Conservation (phyloP, 2,329 filamentous ascomycete genomes). For the Thermothelomyces thermophilus region DNA sequence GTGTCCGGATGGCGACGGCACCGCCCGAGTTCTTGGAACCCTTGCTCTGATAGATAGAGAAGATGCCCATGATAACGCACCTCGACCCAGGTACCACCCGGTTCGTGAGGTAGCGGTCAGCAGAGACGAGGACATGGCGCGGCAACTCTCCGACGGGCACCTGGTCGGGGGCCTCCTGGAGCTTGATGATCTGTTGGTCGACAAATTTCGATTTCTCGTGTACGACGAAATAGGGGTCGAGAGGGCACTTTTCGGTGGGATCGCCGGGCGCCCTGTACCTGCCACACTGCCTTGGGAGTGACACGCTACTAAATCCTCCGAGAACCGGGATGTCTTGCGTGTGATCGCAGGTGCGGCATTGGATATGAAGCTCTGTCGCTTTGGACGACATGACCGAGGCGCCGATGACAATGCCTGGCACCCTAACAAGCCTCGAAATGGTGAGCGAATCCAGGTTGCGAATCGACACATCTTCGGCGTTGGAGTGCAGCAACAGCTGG, state of each 20-base stretch:
- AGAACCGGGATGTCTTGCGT: slow-evolving; percentile 63
- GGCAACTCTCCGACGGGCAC: slow-evolving; percentile 95
- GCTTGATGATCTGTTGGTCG: slow-evolving; percentile 95
- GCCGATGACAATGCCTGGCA: slow-evolving; percentile 95
- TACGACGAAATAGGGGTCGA: slow-evolving; percentile 93
- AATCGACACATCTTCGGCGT: slow-evolving; percentile 84
- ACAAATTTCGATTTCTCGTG: slow-evolving; percentile 94
- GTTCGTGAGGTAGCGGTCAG: slow-evolving; percentile 94
- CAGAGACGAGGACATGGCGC: slow-evolving; percentile 88
- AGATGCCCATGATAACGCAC: slow-evolving; percentile 94
- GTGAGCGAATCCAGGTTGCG: slow-evolving; percentile 88
- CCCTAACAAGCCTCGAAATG: slow-evolving; percentile 89
- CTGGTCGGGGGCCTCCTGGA: slow-evolving; percentile 95
- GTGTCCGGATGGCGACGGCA: slow-evolving; percentile 90
- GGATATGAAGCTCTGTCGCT: slow-evolving; percentile 76
- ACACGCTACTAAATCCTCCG: slow-evolving; percentile 82
- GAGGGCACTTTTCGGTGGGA: slow-evolving; percentile 66
- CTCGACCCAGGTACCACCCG: slow-evolving; percentile 90
- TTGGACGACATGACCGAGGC: slow-evolving; percentile 96
- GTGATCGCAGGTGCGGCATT: slow-evolving; percentile 81
- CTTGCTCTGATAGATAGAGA: slow-evolving; percentile 96
- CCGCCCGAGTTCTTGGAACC: slow-evolving; percentile 71
- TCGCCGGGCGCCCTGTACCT: slow-evolving; percentile 60
- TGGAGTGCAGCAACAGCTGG: slow-evolving; percentile 90
- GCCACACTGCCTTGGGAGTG: slow-evolving; percentile 72